Evolutionary conservation across 345 rosid species (phyloP).

Genomic region (Gossypium bickii): DNA sequence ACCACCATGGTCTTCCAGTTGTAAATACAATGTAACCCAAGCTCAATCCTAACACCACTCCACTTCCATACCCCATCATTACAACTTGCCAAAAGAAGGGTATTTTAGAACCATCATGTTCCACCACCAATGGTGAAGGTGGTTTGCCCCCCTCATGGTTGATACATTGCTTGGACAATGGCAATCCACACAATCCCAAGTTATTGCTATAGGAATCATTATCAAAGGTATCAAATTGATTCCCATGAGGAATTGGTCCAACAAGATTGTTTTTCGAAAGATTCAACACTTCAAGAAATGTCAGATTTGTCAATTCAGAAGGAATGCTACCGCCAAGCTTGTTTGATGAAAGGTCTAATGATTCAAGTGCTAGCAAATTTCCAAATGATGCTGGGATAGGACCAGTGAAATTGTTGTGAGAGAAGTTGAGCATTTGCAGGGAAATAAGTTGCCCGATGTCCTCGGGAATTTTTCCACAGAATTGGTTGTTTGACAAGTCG

Average conservation of each 20-base stretch:
- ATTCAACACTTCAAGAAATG: background rate
- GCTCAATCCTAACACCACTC: background rate
- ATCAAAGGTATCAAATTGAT: background rate
- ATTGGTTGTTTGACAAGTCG: no score
- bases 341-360: background rate
- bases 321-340: background rate
- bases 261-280: background rate
- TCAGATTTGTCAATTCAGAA: background rate
- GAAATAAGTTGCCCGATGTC: no score
- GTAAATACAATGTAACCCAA: background rate
- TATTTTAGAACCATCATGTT: background rate
- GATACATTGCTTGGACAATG: background rate
- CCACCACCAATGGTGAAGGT: background rate
- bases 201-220: background rate
- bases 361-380: background rate
- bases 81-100: background rate
- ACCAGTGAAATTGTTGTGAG: background rate
- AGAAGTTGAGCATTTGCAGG: background rate
- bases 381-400: background rate
- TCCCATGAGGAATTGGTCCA: background rate
- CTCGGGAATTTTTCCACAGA: no score
- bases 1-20: background rate
- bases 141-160: background rate
- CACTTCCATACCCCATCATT: background rate
- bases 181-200: background rate